These are phyloP conservation scores for Punctularia strigosozonata DNA, from an alignment of 768 basidiomycete genomes.

Conservation along the genomic window DNA sequence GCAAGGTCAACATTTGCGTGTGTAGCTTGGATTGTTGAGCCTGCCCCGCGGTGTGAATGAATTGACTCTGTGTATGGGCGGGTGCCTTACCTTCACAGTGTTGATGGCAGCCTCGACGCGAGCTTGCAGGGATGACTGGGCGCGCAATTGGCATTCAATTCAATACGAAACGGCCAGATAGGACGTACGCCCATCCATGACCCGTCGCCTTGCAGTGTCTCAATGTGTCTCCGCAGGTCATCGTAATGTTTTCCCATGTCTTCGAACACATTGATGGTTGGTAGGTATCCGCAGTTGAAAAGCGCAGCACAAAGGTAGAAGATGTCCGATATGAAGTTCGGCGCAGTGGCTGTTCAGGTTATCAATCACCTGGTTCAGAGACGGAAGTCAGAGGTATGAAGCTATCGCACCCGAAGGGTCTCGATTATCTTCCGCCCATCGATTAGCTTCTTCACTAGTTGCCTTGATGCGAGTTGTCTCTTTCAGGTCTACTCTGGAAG, in stretches of 20 bases:
- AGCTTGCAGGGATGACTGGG: slow-evolving; percentile 57
- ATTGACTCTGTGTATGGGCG: too few relatives aligned
- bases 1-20: slow-evolving; percentile 67
- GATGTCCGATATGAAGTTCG: slow-evolving; percentile 92
- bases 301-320: slow-evolving; percentile 84
- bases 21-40: slow-evolving; percentile 58
- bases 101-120: slow-evolving; percentile 72
- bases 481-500: slow-evolving; percentile 57
- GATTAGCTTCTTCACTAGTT: slow-evolving; percentile 72
- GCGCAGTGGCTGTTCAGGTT: too few relatives aligned
- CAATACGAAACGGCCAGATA: neutral
- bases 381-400: neutral
- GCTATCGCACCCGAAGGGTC: slow-evolving; percentile 27
- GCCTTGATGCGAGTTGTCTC: slow-evolving; percentile 95
- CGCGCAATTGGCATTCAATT: slow-evolving; percentile 2
- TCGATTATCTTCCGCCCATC: slow-evolving; percentile 50
- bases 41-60: too few relatives aligned
- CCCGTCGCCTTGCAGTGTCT: slow-evolving; percentile 61
- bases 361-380: slow-evolving; percentile 9
- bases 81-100: slow-evolving; percentile 50
- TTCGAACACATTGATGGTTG: slow-evolving; percentile 66
- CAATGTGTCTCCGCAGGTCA: slow-evolving; percentile 67
- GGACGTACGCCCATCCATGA: slow-evolving; percentile 72
- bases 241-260: slow-evolving; percentile 65
- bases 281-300: slow-evolving; percentile 81